These are phyloP conservation scores for Hawksworthiomyces lignivorus DNA, from an alignment of 2,329 filamentous ascomycete species.

Conservation along the genomic window DNA sequence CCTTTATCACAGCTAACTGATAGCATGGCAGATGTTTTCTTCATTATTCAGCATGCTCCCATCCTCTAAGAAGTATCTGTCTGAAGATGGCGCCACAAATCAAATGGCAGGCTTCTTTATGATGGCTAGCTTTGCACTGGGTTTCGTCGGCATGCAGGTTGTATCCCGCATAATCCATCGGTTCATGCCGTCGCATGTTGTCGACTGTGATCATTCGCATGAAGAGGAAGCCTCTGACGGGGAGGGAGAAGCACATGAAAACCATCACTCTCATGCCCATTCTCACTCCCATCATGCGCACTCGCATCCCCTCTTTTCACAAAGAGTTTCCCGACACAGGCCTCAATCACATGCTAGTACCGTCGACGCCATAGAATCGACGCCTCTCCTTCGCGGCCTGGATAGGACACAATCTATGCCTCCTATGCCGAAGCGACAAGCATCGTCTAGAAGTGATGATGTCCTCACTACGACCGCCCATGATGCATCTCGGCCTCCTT, in stretches of 20 bases:
- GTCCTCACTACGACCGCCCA: not conserved
- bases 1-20: too few species aligned
- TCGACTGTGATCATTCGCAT: constrained; percentile 72
- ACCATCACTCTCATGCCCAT: not conserved
- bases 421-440: constrained; percentile 22
- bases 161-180: constrained; percentile 66
- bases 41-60: constrained; percentile 90
- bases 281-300: constrained; percentile 1
- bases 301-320: constrained; percentile 2
- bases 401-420: constrained; percentile 13
- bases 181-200: constrained; percentile 69
- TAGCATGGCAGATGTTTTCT: constrained; percentile 67
- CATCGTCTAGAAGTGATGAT: constrained; percentile 9
- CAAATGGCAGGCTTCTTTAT: constrained; percentile 60
- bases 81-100: constrained; percentile 58
- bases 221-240: constrained; percentile 38
- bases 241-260: constrained; percentile 22
- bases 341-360: not conserved
- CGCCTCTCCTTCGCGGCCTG: constrained; percentile 35
- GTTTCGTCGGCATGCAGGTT: constrained; percentile 68
- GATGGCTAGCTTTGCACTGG: constrained; percentile 61
- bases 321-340: not conserved
- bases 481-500: too few species aligned
- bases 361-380: constrained; percentile 32
- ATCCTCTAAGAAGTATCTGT: constrained; percentile 71